These are phyloP conservation scores for Aureobasidium subglaciale DNA, from an alignment of 2,329 filamentous ascomycete species.

Conservation along the genomic window DNA sequence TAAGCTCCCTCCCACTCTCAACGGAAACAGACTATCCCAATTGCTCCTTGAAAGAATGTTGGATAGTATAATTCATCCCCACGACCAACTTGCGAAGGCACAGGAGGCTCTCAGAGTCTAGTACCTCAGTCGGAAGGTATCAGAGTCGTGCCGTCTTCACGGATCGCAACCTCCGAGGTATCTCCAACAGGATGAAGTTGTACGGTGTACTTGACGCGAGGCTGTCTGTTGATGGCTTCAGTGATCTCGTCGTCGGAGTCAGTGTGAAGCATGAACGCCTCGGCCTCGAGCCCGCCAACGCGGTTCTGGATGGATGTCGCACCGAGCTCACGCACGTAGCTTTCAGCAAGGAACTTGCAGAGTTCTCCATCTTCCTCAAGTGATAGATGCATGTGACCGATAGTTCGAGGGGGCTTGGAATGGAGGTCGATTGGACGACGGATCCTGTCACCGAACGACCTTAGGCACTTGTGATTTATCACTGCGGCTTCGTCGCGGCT, in stretches of 20 bases:
- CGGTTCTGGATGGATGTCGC: constrained; percentile 28
- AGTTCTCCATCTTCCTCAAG: constrained; percentile 27
- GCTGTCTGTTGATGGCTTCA: constrained; percentile 6
- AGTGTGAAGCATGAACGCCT: constrained; percentile 8
- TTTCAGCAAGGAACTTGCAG: constrained; percentile 27
- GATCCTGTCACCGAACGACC: constrained; percentile 27
- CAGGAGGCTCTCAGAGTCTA: too few species aligned
- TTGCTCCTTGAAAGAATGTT: too few species aligned
- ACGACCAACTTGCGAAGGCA: too few species aligned
- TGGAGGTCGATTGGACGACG: constrained; percentile 25
- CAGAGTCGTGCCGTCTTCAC: neutral
- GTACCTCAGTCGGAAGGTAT: neutral
- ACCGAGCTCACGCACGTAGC: constrained; percentile 30
- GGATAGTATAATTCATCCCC: too few species aligned
- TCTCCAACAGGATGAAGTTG: neutral
- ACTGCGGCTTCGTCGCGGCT: constrained; percentile 34
- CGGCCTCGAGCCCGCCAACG: constrained; percentile 16
- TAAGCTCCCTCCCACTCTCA: too few species aligned
- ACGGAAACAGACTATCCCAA: too few species aligned
- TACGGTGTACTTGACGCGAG: constrained; percentile 12
- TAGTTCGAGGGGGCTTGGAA: constrained; percentile 24
- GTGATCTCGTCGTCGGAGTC: neutral
- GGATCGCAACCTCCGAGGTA: neutral
- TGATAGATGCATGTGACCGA: constrained; percentile 30
- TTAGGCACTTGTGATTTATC: constrained; percentile 37